Percentiles rank a stretch among this genome's conserved stretches.
These are phyloP conservation scores for Solanum sparsipilum DNA, from an alignment of 257 asterid genomes.

Conservation along the genomic window DNA sequence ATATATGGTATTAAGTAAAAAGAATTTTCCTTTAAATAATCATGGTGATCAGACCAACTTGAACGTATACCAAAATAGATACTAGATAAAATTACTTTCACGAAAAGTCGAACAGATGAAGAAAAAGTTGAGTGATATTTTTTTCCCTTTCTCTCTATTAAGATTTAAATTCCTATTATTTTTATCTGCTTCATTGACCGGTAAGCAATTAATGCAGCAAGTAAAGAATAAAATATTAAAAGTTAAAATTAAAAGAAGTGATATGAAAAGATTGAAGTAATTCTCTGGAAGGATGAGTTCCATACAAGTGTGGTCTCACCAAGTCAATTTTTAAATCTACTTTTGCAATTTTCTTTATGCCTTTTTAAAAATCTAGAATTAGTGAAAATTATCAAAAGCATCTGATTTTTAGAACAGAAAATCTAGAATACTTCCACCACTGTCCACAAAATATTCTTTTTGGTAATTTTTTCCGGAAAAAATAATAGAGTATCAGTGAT, in stretches of 20 bases:
- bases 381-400: not conserved
- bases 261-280: not conserved
- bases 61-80: not conserved
- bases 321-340: not conserved
- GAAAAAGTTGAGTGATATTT: not conserved
- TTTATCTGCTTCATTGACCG: not conserved
- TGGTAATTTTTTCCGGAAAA: not conserved
- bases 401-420: not conserved
- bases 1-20: not conserved
- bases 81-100: not conserved
- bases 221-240: not conserved
- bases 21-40: not conserved
- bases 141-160: not conserved
- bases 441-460: not conserved
- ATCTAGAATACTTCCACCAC: not conserved
- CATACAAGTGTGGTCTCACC: not conserved
- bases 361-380: not conserved
- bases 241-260: not conserved
- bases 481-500: not conserved
- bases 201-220: not conserved
- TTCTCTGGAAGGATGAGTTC: not conserved
- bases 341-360: not conserved
- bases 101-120: not conserved
- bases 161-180: not conserved
- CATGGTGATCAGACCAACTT: rapidly evolving